Base-by-base conservation (phyloP, 1,139 yeast genomes). In the Magnusiomyces tetraspermus region DNA sequence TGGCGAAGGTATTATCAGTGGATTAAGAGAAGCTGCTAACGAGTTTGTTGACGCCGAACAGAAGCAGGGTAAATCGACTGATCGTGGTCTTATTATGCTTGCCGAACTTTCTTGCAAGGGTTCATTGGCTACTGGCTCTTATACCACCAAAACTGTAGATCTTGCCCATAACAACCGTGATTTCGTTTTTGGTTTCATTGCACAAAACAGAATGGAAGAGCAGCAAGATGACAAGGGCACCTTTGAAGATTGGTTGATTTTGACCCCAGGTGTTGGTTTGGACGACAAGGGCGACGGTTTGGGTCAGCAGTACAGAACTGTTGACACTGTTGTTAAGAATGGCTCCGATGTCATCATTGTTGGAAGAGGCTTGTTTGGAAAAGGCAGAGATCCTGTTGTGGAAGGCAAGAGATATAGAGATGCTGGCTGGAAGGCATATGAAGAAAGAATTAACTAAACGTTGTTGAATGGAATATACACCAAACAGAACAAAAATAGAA, bases 241-340 rank as follows among this genome's bases (percentile, higher is more conserved):
- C 5, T 61, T 57, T 15, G 89, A 85, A 63, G 98, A 92, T 70
- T 94, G 97, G 96, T 71, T 94, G 51, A 79, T 89, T 53, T 82
- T 94, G 90, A 92, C 98, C 1, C 99, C 99, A 0, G 99, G 99
- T 56, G 98, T 94, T 46, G 97, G 97, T 1, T 76, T 94, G 55
- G 98, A 90, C 66, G 97, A 90, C 64, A 92, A 84, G 69, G 97
- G 97, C n/a, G 99, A 92, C 67, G 82, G 82, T 1, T 76, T 92
- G 57, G 99, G 99, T 23, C 99, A 94, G 71, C 98, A 92, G 70
- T 94, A 94, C 70, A 78, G 98, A 67, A 81, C 96, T 6, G 98
- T 92, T 2, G 81, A 80, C 60, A 87, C 86, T 57, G 98, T 89
- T 30, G 74, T 87, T 8, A 67, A 79, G 24, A 80, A 85, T 3